Percentiles rank a stretch among this genome's conserved stretches.
Conservation (phyloP, 1,284 basidiomycete species). For the Erythrobasidium hasegawianum region DNA sequence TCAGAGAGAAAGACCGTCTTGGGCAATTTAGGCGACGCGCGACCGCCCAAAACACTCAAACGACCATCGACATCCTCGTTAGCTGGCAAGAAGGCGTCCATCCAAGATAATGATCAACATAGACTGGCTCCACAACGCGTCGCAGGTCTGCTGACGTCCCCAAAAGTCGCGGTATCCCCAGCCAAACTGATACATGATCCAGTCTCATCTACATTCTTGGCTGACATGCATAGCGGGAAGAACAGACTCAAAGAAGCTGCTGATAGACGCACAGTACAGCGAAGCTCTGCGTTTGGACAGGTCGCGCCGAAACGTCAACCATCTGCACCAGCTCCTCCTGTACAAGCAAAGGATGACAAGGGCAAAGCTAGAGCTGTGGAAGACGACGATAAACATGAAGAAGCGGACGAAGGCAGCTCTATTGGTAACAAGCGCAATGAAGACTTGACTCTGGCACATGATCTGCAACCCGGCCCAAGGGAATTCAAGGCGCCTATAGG, state of each 20-base stretch:
- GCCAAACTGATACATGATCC: not conserved
- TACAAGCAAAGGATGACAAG: not conserved
- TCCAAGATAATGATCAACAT: too few relatives aligned
- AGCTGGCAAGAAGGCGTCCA: too few relatives aligned
- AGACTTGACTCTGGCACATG: constrained; percentile 60
- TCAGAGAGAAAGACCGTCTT: too few relatives aligned
- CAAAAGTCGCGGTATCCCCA: too few relatives aligned
- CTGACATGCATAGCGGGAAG: not conserved
- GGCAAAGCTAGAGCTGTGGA: constrained; percentile 18
- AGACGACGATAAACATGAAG: not conserved
- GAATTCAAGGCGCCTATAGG: constrained; percentile 61
- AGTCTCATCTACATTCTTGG: not conserved
- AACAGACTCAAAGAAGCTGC: constrained; percentile 17
- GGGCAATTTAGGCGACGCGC: too few relatives aligned
- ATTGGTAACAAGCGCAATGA: constrained; percentile 26
- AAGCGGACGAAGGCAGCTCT: not conserved
- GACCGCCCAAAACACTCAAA: too few relatives aligned
- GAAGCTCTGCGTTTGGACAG: constrained; percentile 32
- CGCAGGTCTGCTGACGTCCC: too few relatives aligned
- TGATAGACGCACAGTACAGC: constrained; percentile 15
- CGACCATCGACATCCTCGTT: too few relatives aligned
- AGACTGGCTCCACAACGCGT: too few relatives aligned
- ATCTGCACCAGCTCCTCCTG: not conserved
- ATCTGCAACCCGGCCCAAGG: constrained; percentile 68
- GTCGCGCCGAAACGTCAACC: constrained; percentile 7